Evolutionary conservation across 495 filamentous ascomycete genomes (phyloP).

Genomic region (Tuber indicum): DNA sequence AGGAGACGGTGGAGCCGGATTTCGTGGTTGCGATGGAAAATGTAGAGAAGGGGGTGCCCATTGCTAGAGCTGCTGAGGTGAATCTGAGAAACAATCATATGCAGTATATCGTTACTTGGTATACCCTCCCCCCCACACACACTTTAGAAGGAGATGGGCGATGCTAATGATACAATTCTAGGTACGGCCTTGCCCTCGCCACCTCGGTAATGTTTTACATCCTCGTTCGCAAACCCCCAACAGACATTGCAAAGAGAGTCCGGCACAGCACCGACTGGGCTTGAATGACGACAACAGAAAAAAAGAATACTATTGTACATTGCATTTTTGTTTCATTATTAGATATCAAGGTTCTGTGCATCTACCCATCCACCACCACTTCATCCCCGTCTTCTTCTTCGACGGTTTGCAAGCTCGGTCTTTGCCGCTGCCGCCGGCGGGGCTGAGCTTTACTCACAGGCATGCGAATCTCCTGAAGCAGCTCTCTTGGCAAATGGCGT

Average conservation of each 20-base stretch:
- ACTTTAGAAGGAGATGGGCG: not conserved
- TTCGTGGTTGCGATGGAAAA: conserved; percentile 64
- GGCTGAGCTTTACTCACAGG: conserved; percentile 36
- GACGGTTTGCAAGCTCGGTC: conserved; percentile 40
- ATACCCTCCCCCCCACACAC: conserved; percentile 42
- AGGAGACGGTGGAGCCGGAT: conserved; percentile 87
- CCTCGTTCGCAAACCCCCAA: conserved; percentile 76
- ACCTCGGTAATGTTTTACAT: conserved; percentile 94
- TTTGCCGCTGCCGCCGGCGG: conserved; percentile 45
- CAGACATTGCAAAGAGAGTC: conserved; percentile 64
- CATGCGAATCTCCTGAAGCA: conserved; percentile 75
- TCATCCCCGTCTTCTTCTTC: conserved; percentile 44
- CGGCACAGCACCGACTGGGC: conserved; percentile 77
- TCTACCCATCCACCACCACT: conserved; percentile 27
- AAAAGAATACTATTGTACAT: not conserved
- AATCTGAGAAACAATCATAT: conserved; percentile 93
- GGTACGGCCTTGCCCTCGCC: conserved; percentile 81
- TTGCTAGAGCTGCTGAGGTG: conserved; percentile 84
- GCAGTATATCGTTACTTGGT: conserved; percentile 99
- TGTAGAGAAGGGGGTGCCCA: conserved; percentile 75
- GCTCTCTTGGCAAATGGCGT: conserved; percentile 70
- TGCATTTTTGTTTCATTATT: not conserved
- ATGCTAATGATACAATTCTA: conserved; percentile 41
- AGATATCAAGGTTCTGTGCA: not conserved
- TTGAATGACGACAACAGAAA: not conserved